phyloP scores from a whole-genome alignment of 2,329 filamentous ascomycete species.

The Didymella glomerata region DNA sequence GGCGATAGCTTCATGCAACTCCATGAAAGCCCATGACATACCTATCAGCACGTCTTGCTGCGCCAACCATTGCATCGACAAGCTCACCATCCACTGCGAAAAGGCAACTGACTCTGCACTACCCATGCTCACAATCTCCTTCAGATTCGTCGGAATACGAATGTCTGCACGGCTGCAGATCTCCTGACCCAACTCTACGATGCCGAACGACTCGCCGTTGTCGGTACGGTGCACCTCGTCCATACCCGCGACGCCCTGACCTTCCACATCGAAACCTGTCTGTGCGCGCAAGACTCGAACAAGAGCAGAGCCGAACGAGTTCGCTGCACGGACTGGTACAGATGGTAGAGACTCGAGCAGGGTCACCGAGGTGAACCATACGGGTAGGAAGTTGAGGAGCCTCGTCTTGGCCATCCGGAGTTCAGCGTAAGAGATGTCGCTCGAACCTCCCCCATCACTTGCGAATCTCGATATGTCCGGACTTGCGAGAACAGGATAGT shows the following conservation, averaged over 20 bases:
- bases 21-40: conserved; percentile 46
- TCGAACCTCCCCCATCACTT: no score
- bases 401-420: conserved; percentile 5
- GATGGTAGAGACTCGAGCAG: conserved; percentile 52
- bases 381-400: conserved; percentile 41
- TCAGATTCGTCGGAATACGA: conserved; percentile 29
- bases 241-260: conserved; percentile 52
- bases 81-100: conserved; percentile 25
- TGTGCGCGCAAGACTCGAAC: conserved; percentile 54
- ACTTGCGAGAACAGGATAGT: conserved; percentile 2
- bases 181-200: conserved; percentile 46
- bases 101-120: conserved; percentile 53
- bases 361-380: conserved; percentile 52
- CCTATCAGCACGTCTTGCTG: conserved; percentile 43
- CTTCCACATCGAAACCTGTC: conserved; percentile 51
- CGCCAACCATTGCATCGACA: conserved; percentile 29
- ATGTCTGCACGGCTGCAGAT: conserved; percentile 34
- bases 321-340: conserved; percentile 48
- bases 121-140: conserved; percentile 34
- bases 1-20: conserved; percentile 27
- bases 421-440: neutral
- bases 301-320: conserved; percentile 45
- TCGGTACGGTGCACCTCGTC: conserved; percentile 47
- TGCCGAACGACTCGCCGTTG: conserved; percentile 35
- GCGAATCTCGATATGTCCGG: neutral